Conservation (phyloP, 2,329 filamentous ascomycete genomes). For the Alternaria sp. region DNA sequence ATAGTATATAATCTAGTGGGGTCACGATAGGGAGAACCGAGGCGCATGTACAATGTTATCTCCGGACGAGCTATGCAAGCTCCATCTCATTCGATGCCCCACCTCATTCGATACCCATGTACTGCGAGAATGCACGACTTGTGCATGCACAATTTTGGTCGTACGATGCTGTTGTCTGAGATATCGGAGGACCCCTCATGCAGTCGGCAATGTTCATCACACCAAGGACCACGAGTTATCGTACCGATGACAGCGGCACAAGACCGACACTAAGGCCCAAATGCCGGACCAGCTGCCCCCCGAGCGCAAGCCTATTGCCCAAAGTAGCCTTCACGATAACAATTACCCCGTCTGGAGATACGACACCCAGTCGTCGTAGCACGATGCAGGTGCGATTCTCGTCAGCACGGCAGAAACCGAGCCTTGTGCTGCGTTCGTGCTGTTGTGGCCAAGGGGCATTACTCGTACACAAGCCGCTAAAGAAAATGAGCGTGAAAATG, state of each 20-base stretch:
- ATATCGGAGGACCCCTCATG: conserved; percentile 1
- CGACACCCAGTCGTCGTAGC: conserved; percentile 16
- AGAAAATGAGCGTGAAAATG: not conserved
- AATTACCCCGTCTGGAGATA: not conserved
- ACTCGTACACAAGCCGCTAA: not conserved
- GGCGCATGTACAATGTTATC: not conserved
- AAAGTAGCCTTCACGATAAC: conserved; percentile 30
- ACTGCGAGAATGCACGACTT: not conserved
- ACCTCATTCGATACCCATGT: not conserved
- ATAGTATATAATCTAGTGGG: not conserved
- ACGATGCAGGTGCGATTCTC: conserved; percentile 30
- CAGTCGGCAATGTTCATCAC: conserved; percentile 7
- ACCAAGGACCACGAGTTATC: not conserved
- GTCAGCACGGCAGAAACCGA: conserved; percentile 1
- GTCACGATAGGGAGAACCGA: not conserved
- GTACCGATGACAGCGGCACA: conserved; percentile 6
- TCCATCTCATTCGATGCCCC: not conserved
- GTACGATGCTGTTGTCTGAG: not conserved
- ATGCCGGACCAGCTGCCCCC: conserved; percentile 14
- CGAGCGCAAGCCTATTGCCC: conserved; percentile 12
- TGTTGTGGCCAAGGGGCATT: conserved; percentile 7
- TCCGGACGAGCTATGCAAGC: not conserved
- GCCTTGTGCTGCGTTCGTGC: conserved; percentile 6
- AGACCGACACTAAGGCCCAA: conserved; percentile 14
- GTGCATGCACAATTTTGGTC: conserved; percentile 1